These are phyloP conservation scores for Acarospora socialis DNA, from an alignment of 2,329 filamentous ascomycete species.

Conservation along the genomic window DNA sequence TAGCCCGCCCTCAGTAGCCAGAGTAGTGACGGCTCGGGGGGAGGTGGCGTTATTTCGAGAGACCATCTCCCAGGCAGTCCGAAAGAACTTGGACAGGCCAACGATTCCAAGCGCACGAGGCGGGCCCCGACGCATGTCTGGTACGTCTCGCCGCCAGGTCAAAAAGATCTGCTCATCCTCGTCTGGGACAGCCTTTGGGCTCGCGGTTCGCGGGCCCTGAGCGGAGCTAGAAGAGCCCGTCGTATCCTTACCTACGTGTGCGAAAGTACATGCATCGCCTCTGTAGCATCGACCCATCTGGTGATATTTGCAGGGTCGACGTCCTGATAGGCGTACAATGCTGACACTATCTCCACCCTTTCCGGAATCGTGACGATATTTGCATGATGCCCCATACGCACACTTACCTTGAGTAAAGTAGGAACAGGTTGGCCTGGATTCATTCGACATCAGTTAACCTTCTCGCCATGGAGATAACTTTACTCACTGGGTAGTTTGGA, in stretches of 20 bases:
- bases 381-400: not conserved
- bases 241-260: not conserved
- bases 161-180: conserved; percentile 1
- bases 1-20: conserved; percentile 5
- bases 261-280: not conserved
- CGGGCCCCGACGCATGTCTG: not conserved
- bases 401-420: not conserved
- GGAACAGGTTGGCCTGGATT: not conserved
- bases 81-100: conserved; percentile 1
- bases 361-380: not conserved
- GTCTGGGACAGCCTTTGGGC: not conserved
- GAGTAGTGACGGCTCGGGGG: conserved; percentile 3
- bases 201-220: not conserved
- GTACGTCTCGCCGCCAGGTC: conserved; percentile 1
- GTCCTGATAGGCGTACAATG: not conserved
- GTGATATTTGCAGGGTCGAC: not conserved
- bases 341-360: not conserved
- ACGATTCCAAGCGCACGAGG: not conserved
- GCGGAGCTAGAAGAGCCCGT: too few species aligned
- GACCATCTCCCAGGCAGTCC: not conserved
- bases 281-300: not conserved
- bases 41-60: conserved; percentile 1
- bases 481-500: not conserved
- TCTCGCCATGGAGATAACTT: not conserved
- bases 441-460: not conserved